Evolutionary conservation across 352 stramenopile species (phyloP), one percentile per base, ranked within the genome.

Genomic region (Phytophthora pistaciae): DNA sequence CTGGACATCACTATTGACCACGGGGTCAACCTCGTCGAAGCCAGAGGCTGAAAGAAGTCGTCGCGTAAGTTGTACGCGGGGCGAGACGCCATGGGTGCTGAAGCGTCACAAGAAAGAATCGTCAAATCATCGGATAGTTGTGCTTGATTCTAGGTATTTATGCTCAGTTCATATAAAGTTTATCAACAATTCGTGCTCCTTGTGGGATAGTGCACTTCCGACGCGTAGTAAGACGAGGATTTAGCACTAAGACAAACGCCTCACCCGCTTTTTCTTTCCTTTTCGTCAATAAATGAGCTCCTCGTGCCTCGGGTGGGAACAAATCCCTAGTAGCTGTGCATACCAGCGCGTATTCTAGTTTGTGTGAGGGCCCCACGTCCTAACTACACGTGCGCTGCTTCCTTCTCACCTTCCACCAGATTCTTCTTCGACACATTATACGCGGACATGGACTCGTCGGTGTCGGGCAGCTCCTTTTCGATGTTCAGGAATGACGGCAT

Each of bases 371-470:
- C 46, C 10, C 20, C 18, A n/a, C 25, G 46, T 27, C 27, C 68
- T 80, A n/a, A n/a, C n/a, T n/a, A 74, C 42, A 74, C 60, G 9
- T 74, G 33, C 25, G 55, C 66, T 20, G 53, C 67, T 20, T 56
- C 71, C 66, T 79, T 72, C 18, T 65, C 29, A 3, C 50, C 27
- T 8, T 27, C 54, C 3, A 78, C 18, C 0, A 75, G 53, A 60
- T 75, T 23, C 68, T 90, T 91, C 61, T 91, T 79, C 50, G 86
- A 92, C 60, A 96, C 87, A 33, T 94, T 94, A 73, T 96, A 94
- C 27, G 87, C 88, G 56, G 87, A 94, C 67, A 90, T 90, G 52
- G 72, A 80, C 61, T 92, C 83, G 60, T 93, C 84, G 5, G 72
- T 67, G 60, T 78, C 70, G 16, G 75, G 56, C 18, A 94, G 64